Base-by-base conservation (phyloP, 2,329 filamentous ascomycete species). In the Fusarium brachygibbosum region DNA sequence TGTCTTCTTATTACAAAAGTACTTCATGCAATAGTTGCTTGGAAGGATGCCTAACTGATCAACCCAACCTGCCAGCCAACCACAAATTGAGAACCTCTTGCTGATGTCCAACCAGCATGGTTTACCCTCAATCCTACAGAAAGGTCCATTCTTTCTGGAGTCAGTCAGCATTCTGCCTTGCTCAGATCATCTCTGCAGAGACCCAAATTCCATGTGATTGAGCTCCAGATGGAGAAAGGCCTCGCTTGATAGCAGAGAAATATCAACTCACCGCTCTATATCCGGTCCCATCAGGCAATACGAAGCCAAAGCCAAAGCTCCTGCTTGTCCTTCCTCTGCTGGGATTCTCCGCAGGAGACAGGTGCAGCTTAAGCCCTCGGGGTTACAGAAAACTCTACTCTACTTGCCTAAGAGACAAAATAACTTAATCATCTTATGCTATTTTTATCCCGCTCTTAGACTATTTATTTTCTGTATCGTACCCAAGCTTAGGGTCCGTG, bases 301-400 rank as follows among this genome's bases (percentile, higher is more conserved):
- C 29, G 23, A 57, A 21, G 11, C 11, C 25, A 25, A 40, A 52
- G 37, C 14, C 16, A 52, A 28, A 31, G 38, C 55, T 44, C 37
- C 21, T 46, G n/a, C 28, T 50, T 37, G 32, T 49, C 31, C 21
- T 45, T 17, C 28, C 51, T 51, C 38, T 41, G 32, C 62, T 51
- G 54, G 66, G 66, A 68, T 64, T 64, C 67, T 64, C 58, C 58
- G 53, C 67, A 70, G 53, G 67, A 56, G 58, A 53, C 63, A 70
- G 53, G 58, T 68, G 67, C 23, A 50, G 9, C 32, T 38, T 17
- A 51, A 57, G 53, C 38, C 52, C 46, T n/a, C n/a, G n/a, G n/a
- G n/a, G n/a, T n/a, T n/a, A n/a, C n/a, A n/a, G n/a, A n/a, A n/a
- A n/a, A n/a, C n/a, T n/a, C n/a, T n/a, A n/a, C n/a, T n/a, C n/a